Evolutionary conservation across 768 basidiomycete species (phyloP), one percentile per base, ranked within the genome.

Genomic region (Lactifluus echinatus): DNA sequence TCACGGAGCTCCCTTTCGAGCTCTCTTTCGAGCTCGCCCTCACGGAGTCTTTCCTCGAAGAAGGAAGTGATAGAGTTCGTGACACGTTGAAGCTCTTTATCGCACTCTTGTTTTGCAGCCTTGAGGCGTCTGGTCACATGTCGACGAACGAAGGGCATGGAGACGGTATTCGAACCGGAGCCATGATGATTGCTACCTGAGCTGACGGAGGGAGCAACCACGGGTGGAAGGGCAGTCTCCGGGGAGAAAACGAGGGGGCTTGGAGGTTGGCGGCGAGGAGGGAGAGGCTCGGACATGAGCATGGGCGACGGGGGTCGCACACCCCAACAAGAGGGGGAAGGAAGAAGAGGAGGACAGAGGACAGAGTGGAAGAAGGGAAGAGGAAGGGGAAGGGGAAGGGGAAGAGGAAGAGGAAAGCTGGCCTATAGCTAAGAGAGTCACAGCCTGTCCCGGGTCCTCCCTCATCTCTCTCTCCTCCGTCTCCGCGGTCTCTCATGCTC

Each of bases 21-120:
- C 40, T 42, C 40, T 68, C 73, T 72, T 64, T 77, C 73, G 64
- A 82, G 77, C 69, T 91, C 85, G 52, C 78, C 82, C 62, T 90
- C 88, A 44, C 87, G 78, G 36, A 95, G 79, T 65, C 86, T 82
- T 68, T 93, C 88, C 74, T 99, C 95, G 64, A 96, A 95, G 73
- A 93, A 97, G 37, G 83, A 72, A 61, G 95, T 95, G 76, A 99
- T 93, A 59, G 85, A 90, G 72, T 90, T 86, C 58, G 94, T 92
- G 68, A 97, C 89, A 68, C 92, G 87, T 67, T 87, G 85, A 8
- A 99, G 82, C 72, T 96, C 93, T 76, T 89, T 89, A 81, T 99
- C 93, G 77, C 95, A 99, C 63, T 90, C 89, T 50, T 89, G 83
- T 76, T 99, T 98, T 56, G 95, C 93, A 3, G 87, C 87, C 74